Evolutionary conservation across 352 stramenopile genomes (phyloP).

Genomic region (Globisporangium alternatum): DNA sequence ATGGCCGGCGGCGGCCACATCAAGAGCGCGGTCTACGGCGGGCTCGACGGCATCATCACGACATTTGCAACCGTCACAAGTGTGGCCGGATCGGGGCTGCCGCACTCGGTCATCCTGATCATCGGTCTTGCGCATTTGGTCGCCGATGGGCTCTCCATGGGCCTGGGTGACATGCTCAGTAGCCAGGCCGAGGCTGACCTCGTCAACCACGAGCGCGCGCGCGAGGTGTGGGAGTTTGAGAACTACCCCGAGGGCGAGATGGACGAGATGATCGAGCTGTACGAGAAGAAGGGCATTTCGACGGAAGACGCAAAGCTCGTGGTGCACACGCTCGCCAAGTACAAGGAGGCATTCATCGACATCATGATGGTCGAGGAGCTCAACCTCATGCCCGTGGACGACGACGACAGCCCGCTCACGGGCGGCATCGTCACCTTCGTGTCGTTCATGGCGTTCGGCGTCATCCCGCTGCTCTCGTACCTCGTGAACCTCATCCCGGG

Average conservation of each 20-base stretch:
- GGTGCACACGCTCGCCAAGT: slow-evolving; percentile 94
- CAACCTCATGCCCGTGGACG: slow-evolving; percentile 92
- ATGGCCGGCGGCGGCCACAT: slow-evolving; percentile 70
- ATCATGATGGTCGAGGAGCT: slow-evolving; percentile 98
- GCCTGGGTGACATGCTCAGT: slow-evolving; percentile 93
- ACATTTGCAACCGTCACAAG: slow-evolving; percentile 95
- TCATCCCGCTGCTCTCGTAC: slow-evolving; percentile 93
- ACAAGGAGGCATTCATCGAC: slow-evolving; percentile 97
- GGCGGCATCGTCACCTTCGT: slow-evolving; percentile 88
- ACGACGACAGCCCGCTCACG: slow-evolving; percentile 87
- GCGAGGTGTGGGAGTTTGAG: slow-evolving; percentile 95
- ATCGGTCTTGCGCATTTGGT: slow-evolving; percentile 94
- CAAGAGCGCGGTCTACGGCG: slow-evolving; percentile 92
- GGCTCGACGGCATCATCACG: slow-evolving; percentile 96
- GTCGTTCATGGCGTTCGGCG: slow-evolving; percentile 90
- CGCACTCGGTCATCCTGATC: slow-evolving; percentile 92
- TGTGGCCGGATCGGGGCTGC: slow-evolving; percentile 87
- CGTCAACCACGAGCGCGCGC: slow-evolving; percentile 89
- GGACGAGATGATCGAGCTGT: slow-evolving; percentile 96
- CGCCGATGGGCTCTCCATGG: slow-evolving; percentile 94
- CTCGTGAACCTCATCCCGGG: slow-evolving; percentile 82
- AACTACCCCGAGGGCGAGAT: slow-evolving; percentile 96
- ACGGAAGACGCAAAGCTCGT: slow-evolving; percentile 89
- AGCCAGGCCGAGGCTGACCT: slow-evolving; percentile 93
- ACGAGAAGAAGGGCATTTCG: slow-evolving; percentile 89